Conservation (phyloP, 2,329 filamentous ascomycete genomes). For the Rachicladosporium sp. region DNA sequence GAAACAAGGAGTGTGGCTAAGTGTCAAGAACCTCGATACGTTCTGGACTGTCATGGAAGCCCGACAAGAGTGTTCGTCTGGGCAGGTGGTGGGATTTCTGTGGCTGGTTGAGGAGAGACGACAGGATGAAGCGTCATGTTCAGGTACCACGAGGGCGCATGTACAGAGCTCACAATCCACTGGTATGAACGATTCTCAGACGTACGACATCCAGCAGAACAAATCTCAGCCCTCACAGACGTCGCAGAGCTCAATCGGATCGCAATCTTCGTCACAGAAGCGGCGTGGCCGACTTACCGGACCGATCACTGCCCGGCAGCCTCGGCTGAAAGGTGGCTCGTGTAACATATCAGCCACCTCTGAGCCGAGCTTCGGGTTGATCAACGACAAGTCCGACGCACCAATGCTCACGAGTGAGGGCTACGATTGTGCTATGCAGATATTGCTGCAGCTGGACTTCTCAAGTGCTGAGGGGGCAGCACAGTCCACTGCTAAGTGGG, state of each 20-base stretch:
- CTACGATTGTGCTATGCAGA: slow-evolving; percentile 41
- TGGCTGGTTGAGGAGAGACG: slow-evolving; percentile 56
- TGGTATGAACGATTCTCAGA: no score
- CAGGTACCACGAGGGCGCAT: no score
- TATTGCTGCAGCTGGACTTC: slow-evolving; percentile 61
- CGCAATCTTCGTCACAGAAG: slow-evolving; percentile 8
- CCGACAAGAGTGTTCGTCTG: slow-evolving; percentile 88
- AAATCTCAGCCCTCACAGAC: slow-evolving; percentile 1
- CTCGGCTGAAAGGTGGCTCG: slow-evolving; percentile 26
- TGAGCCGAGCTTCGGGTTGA: slow-evolving; percentile 8
- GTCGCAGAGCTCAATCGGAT: slow-evolving; percentile 1
- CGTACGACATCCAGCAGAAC: not conserved
- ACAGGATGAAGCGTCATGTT: no score
- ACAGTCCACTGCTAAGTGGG: slow-evolving; percentile 58
- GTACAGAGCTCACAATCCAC: no score
- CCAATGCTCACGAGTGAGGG: slow-evolving; percentile 18
- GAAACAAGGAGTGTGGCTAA: slow-evolving; percentile 64
- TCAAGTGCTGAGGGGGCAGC: slow-evolving; percentile 49
- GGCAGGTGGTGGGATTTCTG: slow-evolving; percentile 81
- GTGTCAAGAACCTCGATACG: slow-evolving; percentile 68
- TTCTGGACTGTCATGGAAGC: slow-evolving; percentile 99
- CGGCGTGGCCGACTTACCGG: slow-evolving; percentile 40
- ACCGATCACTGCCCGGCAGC: slow-evolving; percentile 50
- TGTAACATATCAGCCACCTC: slow-evolving; percentile 14
- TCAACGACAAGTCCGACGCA: slow-evolving; percentile 8